These are phyloP conservation scores for Cornus kousa DNA, from an alignment of 148 eudicot species.

Conservation along the genomic window DNA sequence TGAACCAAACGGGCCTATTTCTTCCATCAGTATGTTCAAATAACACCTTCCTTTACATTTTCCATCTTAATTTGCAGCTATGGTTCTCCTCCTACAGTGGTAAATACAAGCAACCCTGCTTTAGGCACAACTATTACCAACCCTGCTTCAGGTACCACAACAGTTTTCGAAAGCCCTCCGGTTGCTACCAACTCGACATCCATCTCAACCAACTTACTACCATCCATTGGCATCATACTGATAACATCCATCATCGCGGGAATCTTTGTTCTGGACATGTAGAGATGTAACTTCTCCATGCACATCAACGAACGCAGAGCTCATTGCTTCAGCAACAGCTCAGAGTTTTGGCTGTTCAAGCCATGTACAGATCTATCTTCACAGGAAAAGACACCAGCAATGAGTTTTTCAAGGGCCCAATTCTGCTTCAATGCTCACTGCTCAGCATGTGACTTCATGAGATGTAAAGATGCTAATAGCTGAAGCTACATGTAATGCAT, in stretches of 20 bases:
- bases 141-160: conserved; percentile 35
- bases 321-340: conserved; percentile 10
- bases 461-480: neutral
- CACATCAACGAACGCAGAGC: conserved; percentile 15
- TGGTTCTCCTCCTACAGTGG: conserved; percentile 48
- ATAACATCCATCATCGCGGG: conserved; percentile 30
- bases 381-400: neutral
- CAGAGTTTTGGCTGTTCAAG: conserved; percentile 6
- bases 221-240: conserved; percentile 27
- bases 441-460: neutral
- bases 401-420: neutral
- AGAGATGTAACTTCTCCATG: conserved; percentile 14
- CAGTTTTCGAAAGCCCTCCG: conserved; percentile 50
- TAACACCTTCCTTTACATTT: neutral
- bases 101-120: conserved; percentile 43
- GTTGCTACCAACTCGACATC: conserved; percentile 34
- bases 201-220: conserved; percentile 42
- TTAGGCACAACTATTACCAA: conserved; percentile 28
- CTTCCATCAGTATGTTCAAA: neutral
- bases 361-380: conserved; percentile 4
- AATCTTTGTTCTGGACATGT: conserved; percentile 31
- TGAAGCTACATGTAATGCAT: neutral
- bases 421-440: neutral
- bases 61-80: conserved; percentile 30
- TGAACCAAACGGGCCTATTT: too few species aligned